These are phyloP conservation scores for Kodamaea sp. DNA, from an alignment of 1,139 yeast genomes.

Conservation along the genomic window DNA sequence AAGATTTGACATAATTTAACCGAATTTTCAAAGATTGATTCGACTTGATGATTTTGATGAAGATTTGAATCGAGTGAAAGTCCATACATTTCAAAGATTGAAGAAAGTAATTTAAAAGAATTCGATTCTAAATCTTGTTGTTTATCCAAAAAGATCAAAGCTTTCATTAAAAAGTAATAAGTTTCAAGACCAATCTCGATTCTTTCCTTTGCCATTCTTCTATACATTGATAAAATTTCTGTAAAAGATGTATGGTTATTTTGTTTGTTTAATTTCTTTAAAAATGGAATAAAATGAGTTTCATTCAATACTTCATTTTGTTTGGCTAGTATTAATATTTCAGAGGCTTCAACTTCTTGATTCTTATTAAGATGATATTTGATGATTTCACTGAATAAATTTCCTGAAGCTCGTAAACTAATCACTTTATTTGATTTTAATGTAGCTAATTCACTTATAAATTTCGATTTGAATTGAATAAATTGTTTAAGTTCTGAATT, in stretches of 20 bases:
- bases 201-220: constrained; percentile 35
- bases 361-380: constrained; percentile 18
- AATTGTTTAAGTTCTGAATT: constrained; percentile 2
- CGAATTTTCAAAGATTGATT: neutral
- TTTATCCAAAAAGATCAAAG: constrained; percentile 39
- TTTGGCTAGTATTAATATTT: constrained; percentile 15
- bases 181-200: constrained; percentile 33
- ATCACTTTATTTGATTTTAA: constrained; percentile 6
- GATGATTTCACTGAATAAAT: constrained; percentile 26
- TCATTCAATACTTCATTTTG: constrained; percentile 19
- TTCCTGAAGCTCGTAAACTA: constrained; percentile 8
- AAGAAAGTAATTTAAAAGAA: constrained; percentile 28
- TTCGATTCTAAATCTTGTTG: constrained; percentile 21
- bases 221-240: constrained; percentile 32
- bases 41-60: neutral
- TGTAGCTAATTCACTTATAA: constrained; percentile 10
- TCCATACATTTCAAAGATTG: constrained; percentile 34
- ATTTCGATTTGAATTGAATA: constrained; percentile 8
- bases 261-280: constrained; percentile 21
- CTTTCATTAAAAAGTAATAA: constrained; percentile 38
- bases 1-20: constrained; percentile 25
- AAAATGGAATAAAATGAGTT: constrained; percentile 29
- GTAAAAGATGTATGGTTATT: constrained; percentile 28
- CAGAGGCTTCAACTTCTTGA: constrained; percentile 17
- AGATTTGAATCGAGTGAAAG: constrained; percentile 15